phyloP scores from a whole-genome alignment of 768 basidiomycete species.

The Coprinellus aureogranulatus region DNA sequence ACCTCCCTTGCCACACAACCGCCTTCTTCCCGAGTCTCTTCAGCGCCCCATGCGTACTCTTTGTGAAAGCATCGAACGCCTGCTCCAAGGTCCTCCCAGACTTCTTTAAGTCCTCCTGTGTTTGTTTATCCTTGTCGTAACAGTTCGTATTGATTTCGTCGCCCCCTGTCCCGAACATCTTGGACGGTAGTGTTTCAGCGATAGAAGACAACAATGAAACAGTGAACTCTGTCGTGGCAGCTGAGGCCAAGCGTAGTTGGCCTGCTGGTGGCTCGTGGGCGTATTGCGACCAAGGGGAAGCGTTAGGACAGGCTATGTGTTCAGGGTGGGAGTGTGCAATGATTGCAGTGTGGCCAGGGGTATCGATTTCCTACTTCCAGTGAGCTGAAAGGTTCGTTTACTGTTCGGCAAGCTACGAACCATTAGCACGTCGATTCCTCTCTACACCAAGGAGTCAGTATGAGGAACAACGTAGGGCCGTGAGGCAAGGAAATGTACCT shows the following conservation, averaged over 20 bases:
- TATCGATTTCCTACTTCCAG: conserved; percentile 66
- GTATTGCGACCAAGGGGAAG: conserved; percentile 56
- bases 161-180: conserved; percentile 77
- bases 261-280: conserved; percentile 80
- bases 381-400: not conserved
- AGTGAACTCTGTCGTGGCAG: conserved; percentile 60
- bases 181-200: conserved; percentile 51
- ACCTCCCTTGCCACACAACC: conserved; percentile 76
- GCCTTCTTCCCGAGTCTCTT: conserved; percentile 62
- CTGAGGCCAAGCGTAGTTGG: conserved; percentile 70
- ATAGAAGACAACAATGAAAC: conserved; percentile 50
- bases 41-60: conserved; percentile 57
- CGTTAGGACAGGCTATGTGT: conserved; percentile 62
- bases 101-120: conserved; percentile 50
- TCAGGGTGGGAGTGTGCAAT: conserved; percentile 70
- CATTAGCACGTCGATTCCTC: conserved; percentile 71
- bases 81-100: conserved; percentile 50
- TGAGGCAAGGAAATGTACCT: conserved; percentile 32
- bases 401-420: conserved; percentile 46
- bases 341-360: conserved; percentile 75
- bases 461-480: too few species aligned
- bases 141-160: conserved; percentile 75
- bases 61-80: conserved; percentile 62
- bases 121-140: conserved; percentile 60
- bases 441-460: conserved; percentile 35